Evolutionary conservation across 2,329 filamentous ascomycete species (phyloP).

Genomic region (Rhynchosporium secalis): DNA sequence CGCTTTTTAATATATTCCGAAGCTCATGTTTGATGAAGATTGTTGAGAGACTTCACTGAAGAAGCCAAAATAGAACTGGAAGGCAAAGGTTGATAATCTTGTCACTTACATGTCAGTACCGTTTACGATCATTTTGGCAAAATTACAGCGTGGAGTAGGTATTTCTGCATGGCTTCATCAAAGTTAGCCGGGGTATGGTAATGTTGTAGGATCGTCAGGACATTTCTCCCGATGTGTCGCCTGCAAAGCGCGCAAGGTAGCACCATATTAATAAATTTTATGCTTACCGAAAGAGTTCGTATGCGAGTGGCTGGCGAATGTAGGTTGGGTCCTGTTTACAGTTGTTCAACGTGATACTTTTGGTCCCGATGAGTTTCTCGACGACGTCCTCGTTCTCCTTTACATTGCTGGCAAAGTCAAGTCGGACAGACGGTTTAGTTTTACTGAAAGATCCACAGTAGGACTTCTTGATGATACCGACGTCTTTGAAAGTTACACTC

Average conservation of each 20-base stretch:
- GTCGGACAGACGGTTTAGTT: slow-evolving; percentile 11
- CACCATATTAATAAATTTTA: no score
- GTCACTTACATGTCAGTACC: neutral
- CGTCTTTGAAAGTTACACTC: neutral
- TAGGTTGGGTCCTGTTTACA: slow-evolving; percentile 5
- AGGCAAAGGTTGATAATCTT: no score
- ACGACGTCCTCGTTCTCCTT: slow-evolving; percentile 2
- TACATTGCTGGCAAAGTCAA: slow-evolving; percentile 10
- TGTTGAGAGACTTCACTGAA: no score
- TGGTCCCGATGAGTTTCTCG: slow-evolving; percentile 11
- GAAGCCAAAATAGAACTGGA: no score
- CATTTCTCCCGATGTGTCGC: no score
- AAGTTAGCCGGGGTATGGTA: no score
- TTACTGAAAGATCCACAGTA: slow-evolving; percentile 16
- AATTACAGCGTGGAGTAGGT: slow-evolving; percentile 6
- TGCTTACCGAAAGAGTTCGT: slow-evolving; percentile 6
- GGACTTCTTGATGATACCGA: slow-evolving; percentile 14
- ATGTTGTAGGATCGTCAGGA: no score
- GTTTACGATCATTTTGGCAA: slow-evolving; percentile 7
- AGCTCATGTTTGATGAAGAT: no score
- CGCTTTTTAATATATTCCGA: no score
- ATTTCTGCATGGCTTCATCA: neutral
- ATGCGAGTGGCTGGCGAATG: slow-evolving; percentile 4
- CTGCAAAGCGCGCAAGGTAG: no score
- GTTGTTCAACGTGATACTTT: slow-evolving; percentile 13